Base-by-base conservation (phyloP, 306 rosid species). In the Pyrus bretschneideri region DNA sequence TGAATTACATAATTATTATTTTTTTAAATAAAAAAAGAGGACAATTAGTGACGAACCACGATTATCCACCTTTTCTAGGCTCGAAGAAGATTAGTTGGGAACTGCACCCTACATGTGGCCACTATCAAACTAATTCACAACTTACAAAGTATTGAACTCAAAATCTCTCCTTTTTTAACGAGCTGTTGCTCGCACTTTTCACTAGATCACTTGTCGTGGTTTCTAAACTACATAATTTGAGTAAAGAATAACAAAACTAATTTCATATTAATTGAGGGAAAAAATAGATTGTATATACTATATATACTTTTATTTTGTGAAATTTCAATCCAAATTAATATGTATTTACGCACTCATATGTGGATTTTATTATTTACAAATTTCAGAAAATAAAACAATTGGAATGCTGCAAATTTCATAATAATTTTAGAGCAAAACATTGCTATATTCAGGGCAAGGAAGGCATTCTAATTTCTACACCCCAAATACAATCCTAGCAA, bases 61-160 rank as follows among this genome's bases (percentile, higher is more conserved):
- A 3, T 31, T 31, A 31, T 31, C 6, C 6, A 31, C 0, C 1
- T 1, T 0, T 4, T 31, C 0, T 30, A 0, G 33, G 33, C 3
- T 2, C 1, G 5, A 2, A 30, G 33, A 30, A 30, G 0, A 30
- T 4, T 30, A 30, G 33, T 3, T 30, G 5, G 5, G 33, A 30
- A 30, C 4, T 4, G 33, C 5, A 30, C 1, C 4, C 3, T 30
- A 30, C 33, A 4, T 4, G 5, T 4, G 33, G 1, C 33, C 33
- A 30, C 5, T 4, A 30, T 30, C 33, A 30, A 30, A 0, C 5
- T 3, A 2, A 30, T 30, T 30, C 33, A 30, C 33, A 30, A 30
- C 33, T 30, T 4, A 30, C 5, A 30, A 30, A 30, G 33, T 30
- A 30, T 30, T 2, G 0, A 0, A 30, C 33, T 30, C 5, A 30